phyloP scores from a whole-genome alignment of 129 eudicot genomes.

The Helichrysum umbraculigerum region DNA sequence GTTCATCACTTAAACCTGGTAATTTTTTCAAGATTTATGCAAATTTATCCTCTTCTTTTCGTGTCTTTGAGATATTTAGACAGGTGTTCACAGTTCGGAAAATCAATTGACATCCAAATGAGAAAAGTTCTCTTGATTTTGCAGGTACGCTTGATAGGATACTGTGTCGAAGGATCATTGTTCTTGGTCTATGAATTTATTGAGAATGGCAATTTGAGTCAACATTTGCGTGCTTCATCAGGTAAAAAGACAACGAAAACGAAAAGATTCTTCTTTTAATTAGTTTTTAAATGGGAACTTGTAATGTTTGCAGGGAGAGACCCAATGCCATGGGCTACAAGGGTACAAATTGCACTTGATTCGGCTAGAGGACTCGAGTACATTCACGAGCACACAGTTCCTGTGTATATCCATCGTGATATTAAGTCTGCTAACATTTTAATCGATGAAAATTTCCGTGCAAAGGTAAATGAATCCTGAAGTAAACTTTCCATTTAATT shows the following conservation, averaged over 20 bases:
- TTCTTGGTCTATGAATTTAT: slow-evolving; percentile 84
- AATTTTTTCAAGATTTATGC: slow-evolving; percentile 17
- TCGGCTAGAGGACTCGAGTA: slow-evolving; percentile 99
- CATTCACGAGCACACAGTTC: slow-evolving; percentile 94
- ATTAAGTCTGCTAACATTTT: slow-evolving; percentile 83
- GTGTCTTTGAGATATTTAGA: background rate
- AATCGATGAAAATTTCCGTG: slow-evolving; percentile 70
- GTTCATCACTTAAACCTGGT: slow-evolving; percentile 94
- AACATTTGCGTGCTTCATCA: slow-evolving; percentile 63
- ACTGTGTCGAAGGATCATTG: slow-evolving; percentile 76
- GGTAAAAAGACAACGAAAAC: slow-evolving; percentile 40
- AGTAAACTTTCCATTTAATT: background rate
- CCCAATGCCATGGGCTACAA: slow-evolving; percentile 70
- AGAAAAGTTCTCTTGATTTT: slow-evolving; percentile 17
- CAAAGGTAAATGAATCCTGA: slow-evolving; percentile 54
- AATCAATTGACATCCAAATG: background rate
- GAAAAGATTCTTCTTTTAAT: background rate
- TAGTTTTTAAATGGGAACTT: background rate
- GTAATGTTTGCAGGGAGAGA: slow-evolving; percentile 43
- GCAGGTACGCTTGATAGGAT: slow-evolving; percentile 93
- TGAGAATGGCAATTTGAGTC: slow-evolving; percentile 81
- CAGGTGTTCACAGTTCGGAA: background rate
- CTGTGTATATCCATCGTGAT: slow-evolving; percentile 88
- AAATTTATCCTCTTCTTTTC: background rate
- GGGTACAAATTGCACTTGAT: slow-evolving; percentile 95